Evolutionary conservation across 495 filamentous ascomycete species (phyloP).

Genomic region (Aspergillus sclerotiicarbonarius): DNA sequence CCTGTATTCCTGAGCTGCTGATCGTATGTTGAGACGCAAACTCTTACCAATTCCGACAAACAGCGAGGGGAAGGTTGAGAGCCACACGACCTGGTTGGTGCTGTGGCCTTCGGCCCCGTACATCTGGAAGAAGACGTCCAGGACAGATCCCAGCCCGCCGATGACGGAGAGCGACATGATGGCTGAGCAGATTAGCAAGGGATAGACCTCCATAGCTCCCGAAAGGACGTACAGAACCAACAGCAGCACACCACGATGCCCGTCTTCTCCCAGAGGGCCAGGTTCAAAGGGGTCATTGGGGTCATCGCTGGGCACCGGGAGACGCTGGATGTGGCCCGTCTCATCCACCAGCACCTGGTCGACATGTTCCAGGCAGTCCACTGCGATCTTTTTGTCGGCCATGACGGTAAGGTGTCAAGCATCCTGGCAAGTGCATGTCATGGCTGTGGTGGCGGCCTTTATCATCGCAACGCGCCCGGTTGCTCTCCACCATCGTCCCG

Average conservation of each 20-base stretch:
- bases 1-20: slow-evolving; percentile 17
- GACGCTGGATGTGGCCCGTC: slow-evolving; percentile 23
- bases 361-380: neutral
- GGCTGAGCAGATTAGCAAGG: slow-evolving; percentile 15
- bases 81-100: slow-evolving; percentile 31
- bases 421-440: too few species aligned
- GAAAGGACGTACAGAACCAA: slow-evolving; percentile 32
- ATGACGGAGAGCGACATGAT: slow-evolving; percentile 35
- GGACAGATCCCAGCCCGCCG: slow-evolving; percentile 31
- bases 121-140: slow-evolving; percentile 29
- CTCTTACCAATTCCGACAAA: slow-evolving; percentile 33
- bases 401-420: too few species aligned
- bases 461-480: too few species aligned
- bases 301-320: slow-evolving; percentile 34
- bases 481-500: too few species aligned
- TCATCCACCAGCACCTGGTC: slow-evolving; percentile 23
- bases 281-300: slow-evolving; percentile 41
- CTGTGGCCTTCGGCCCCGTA: slow-evolving; percentile 27
- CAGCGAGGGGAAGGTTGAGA: slow-evolving; percentile 31
- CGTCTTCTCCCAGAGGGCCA: slow-evolving; percentile 29
- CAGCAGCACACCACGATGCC: slow-evolving; percentile 34
- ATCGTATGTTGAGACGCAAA: too few species aligned
- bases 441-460: too few species aligned
- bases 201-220: neutral
- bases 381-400: too few species aligned